Evolutionary conservation across 495 filamentous ascomycete genomes (phyloP), one percentile per base, ranked within the genome.

Genomic region (Penicillium pancosmium): DNA sequence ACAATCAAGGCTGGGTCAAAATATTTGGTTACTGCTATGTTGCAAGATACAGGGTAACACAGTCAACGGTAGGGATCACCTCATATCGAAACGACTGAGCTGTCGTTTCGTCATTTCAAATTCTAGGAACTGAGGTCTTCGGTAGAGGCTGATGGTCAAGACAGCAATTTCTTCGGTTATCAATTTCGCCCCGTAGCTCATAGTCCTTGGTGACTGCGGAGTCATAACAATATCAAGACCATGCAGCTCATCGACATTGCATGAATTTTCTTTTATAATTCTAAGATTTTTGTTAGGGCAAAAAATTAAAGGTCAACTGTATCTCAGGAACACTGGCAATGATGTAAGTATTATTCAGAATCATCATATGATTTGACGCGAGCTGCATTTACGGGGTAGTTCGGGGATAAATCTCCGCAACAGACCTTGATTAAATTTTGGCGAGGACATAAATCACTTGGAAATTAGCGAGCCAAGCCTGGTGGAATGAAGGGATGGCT

Each of bases 331-430:
- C 11, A 38, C 15, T 15, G 36, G 36, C 10, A 38, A 19, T 46
- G 41, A 46, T 46, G 18, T 13, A 18, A 21, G n/a, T 31, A 38
- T 48, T 41, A 58, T 44, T 23, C 49, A 50, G 5, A 2, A 11
- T 36, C 16, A 11, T 25, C 38, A 52, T 23, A 51, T 35, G 25
- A 44, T n/a, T 21, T 11, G 27, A 31, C 5, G 6, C 8, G 3
- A 9, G 27, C 8, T 31, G 6, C 8, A 8, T 31, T 9, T 9
- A 31, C 27, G 27, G 27, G 8, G 27, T 31, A 31, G 4, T 34
- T 13, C 9, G 19, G 25, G 18, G 4, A 55, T 46, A 55, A 60
- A 60, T 60, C 38, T 51, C 58, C 58, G 58, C 16, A 4, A 3
- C 23, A 35, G 49, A 16, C 5, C 35, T 35, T 0, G 13, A 7